Conservation (phyloP, 257 asterid species). For the Capsicum pubescens region DNA sequence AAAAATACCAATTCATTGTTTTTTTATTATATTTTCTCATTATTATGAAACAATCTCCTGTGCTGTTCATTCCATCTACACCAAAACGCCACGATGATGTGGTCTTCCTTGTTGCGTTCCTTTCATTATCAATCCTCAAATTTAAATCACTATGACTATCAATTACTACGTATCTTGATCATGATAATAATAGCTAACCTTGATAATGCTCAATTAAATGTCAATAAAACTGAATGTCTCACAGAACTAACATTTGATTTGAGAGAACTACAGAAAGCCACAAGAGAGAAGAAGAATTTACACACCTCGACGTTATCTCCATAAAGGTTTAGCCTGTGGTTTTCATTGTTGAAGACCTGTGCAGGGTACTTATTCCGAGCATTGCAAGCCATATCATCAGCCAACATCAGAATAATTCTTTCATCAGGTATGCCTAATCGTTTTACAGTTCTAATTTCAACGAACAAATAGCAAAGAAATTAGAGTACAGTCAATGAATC, state of each 20-base stretch:
- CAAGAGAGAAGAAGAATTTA: slow-evolving; percentile 3
- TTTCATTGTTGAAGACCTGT: slow-evolving; percentile 96
- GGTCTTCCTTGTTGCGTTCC: background rate
- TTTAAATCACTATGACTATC: background rate
- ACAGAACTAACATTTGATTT: background rate
- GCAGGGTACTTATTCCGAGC: slow-evolving; percentile 97
- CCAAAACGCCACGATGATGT: background rate
- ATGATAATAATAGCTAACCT: background rate
- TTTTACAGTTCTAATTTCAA: slow-evolving; percentile 81
- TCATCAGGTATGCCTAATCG: slow-evolving; percentile 98
- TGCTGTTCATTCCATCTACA: background rate
- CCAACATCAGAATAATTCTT: slow-evolving; percentile 95
- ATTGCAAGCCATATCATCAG: slow-evolving; percentile 99
- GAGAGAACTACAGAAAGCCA: background rate
- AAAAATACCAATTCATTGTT: background rate
- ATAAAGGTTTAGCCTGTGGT: slow-evolving; percentile 87
- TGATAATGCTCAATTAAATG: slow-evolving; percentile 13
- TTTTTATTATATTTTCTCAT: background rate
- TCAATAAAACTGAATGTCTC: background rate
- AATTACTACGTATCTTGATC: background rate
- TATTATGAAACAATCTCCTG: background rate
- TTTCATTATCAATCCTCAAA: background rate
- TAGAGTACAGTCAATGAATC: background rate
- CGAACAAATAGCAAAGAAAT: slow-evolving; percentile 11
- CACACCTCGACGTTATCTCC: slow-evolving; percentile 98